Evolutionary conservation across 495 filamentous ascomycete genomes (phyloP), one percentile per base, ranked within the genome.

Genomic region (Peziza echinospora): DNA sequence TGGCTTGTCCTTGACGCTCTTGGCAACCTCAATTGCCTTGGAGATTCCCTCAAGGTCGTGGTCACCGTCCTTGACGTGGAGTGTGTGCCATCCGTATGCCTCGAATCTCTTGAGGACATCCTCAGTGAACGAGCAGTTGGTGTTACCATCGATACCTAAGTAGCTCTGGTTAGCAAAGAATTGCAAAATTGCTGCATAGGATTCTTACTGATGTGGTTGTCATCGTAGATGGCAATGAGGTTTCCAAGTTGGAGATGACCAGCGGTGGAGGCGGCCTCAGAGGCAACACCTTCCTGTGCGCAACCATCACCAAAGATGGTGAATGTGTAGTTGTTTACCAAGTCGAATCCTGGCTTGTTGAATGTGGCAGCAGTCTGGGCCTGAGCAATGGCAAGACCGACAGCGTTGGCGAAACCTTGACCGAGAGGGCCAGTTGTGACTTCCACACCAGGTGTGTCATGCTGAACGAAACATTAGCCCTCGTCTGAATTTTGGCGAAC

Each of bases 211-310:
- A 97, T 97, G 60, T 89, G 80, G 72, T 99, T 99, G 71, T 99
- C 89, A 60, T 99, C 89, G 63, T 89, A 99, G 65, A 99, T 72
- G 62, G 73, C 74, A 62, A 99, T 96, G 51, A 99, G 68, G 73
- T 96, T 99, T 51, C 89, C 91, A 28, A 99, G 72, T 71, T 96
- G 84, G 65, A 96, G 69, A 67, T 99, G 89, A 63, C 89, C 89
- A 53, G 89, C 89, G 58, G 78, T 72, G 43, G 84, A 92, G 53
- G 76, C 84, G 51, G 89, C 91, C 68, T 99, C 89, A 61, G 72
- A 71, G 51, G 91, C 80, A 72, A 99, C 75, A 70, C 89, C 89
- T 70, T 99, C 89, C 86, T 91, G 91, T 64, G 87, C 76, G 66
- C 89, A 99, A 44, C 89, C 89, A 74, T 99, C 89, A 64, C 89